Base-by-base conservation (phyloP, 805 yeast species). In the Priceomyces haplophilus region DNA sequence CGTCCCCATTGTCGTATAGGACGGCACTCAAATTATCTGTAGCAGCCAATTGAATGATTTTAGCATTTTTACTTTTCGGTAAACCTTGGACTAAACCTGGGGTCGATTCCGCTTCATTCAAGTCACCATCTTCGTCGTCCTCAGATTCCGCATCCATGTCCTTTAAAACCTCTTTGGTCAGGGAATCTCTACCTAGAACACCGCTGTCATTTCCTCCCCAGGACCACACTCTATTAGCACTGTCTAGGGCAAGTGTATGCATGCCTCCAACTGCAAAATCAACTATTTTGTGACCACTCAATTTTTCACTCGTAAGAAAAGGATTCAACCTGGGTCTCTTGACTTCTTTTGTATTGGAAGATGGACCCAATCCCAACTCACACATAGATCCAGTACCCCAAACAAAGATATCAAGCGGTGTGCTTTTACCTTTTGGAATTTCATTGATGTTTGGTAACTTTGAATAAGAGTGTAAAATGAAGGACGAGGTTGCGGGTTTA, bases 321-420 rank as follows among this genome's bases (percentile, higher is more conserved):
- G 96, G 89, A 54, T 90, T 93, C 59, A 91, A 71, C 51, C 99
- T 78, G 13, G 99, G 99, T 59, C 99, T 80, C 58, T 93, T 93
- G 16, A 93, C 97, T 61, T 90, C 97, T 47, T 89, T 88, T 29
- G 88, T 91, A 51, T 77, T 84, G 2, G 95, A 88, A n/a, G 73
- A 78, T 7, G 98, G 98, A 1, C 99, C 99, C n/a, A 93, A 72
- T 1, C 99, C 99, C 21, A 93, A 73, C 61, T 93, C 99, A 70
- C 97, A 89, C 93, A 93, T 91, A 0, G 96, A 83, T 1, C 99
- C 99, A 1, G 95, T 79, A 32, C 99, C 99, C 85, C 95, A 93
- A 29, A 88, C 95, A 59, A 86, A 91, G 2, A 93, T 73, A 56
- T 89, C 93, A 41, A 91, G 66, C 16, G 78, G 74, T 19, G 69